Evolutionary conservation across 768 basidiomycete species (phyloP), one percentile per base, ranked within the genome.

Genomic region (Serpula lacrymans): DNA sequence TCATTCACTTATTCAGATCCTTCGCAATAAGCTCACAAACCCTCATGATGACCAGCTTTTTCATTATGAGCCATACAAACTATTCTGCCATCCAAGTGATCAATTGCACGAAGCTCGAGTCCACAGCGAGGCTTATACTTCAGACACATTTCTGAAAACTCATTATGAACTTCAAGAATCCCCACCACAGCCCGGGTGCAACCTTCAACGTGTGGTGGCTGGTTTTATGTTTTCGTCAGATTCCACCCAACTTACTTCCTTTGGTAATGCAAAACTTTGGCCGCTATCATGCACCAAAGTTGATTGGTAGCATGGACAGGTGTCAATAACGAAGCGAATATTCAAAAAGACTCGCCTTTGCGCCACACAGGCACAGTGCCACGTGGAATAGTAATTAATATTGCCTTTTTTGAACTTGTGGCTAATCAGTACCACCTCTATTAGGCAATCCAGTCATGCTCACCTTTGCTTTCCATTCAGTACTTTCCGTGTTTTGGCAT

Each of bases 171-270:
- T 53, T 5, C 46, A 49, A 18, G 31, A 47, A 16, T 49, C 43
- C 2, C 40, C 51, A 7, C 37, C 28, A 6, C 53, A 57, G n/a
- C 38, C 43, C 2, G 49, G 31, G 2, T 50, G 52, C 30, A 21
- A 44, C 4, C 46, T 59, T 3, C 49, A 45, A 11, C 41, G 46
- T 4, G 42, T 37, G 1, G 42, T 62, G 22, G 47, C 43, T 7
- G 51, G 39, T 9, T 22, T 58, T 6, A 61, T 64, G 55, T 45
- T 60, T 35, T 57, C 50, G 43, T 65, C 63, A 0, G 62, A 68
- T 48, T 14, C 46, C 1, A 64, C 58, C 5, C 55, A 58, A 18
- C 44, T 67, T 3, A 45, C 60, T 4, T 32, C 47, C 9, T 68
- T 65, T 43, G 59, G 66, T 0, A 39, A 49, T 2, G 51, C 55